phyloP scores from a whole-genome alignment of 768 basidiomycete genomes.

The Lyophyllum atratum region DNA sequence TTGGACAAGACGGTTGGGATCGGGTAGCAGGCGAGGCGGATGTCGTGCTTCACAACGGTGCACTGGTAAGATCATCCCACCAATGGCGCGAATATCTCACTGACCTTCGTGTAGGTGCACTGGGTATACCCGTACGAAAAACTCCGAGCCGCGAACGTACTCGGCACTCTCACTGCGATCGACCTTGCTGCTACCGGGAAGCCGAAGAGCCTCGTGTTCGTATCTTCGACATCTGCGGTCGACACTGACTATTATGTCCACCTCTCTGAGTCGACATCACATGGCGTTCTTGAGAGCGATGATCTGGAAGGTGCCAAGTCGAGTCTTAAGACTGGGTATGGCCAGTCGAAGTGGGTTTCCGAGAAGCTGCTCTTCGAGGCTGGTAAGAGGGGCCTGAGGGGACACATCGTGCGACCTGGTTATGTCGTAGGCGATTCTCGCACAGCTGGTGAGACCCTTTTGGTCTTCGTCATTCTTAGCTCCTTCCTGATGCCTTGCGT shows the following conservation, averaged over 20 bases:
- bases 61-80: constrained; percentile 65
- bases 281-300: constrained; percentile 76
- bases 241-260: constrained; percentile 91
- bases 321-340: constrained; percentile 87
- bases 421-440: constrained; percentile 94
- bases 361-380: constrained; percentile 95
- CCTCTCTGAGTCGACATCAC: constrained; percentile 71
- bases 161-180: constrained; percentile 83
- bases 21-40: constrained; percentile 73
- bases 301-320: constrained; percentile 82
- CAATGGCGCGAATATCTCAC: neutral
- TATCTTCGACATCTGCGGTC: constrained; percentile 94
- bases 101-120: constrained; percentile 65
- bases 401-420: constrained; percentile 89
- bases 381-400: constrained; percentile 78
- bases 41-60: constrained; percentile 91
- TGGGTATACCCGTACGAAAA: constrained; percentile 99
- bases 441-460: constrained; percentile 67
- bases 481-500: constrained; percentile 6
- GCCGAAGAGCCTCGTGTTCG: constrained; percentile 83
- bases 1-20: constrained; percentile 64
- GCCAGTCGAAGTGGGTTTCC: constrained; percentile 98
- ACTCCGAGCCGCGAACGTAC: constrained; percentile 89
- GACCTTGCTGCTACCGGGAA: constrained; percentile 74
- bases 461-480: neutral